These are phyloP conservation scores for Knoxdaviesia proteae DNA, from an alignment of 2,329 filamentous ascomycete species.

Conservation along the genomic window DNA sequence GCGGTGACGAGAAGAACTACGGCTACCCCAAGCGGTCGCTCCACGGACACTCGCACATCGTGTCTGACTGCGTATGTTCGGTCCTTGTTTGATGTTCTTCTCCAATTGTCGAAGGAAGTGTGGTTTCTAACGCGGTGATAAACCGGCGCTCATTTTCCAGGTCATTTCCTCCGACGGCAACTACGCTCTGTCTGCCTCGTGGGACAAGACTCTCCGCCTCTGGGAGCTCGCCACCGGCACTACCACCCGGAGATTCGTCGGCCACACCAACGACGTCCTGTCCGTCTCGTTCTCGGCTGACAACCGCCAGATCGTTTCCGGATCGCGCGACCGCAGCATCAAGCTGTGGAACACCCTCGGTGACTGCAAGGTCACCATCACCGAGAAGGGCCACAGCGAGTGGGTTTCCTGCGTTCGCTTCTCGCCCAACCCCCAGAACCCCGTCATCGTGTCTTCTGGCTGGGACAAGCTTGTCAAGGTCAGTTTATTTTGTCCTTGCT, in stretches of 20 bases:
- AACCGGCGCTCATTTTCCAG: slow-evolving; percentile 21
- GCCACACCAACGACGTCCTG: slow-evolving; percentile 98
- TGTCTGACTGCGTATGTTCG: slow-evolving; percentile 93
- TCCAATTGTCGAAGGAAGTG: background rate
- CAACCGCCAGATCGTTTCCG: slow-evolving; percentile 99
- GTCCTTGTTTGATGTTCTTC: background rate
- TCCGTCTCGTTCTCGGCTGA: slow-evolving; percentile 99
- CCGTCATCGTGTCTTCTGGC: slow-evolving; percentile 92
- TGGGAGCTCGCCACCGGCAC: slow-evolving; percentile 97
- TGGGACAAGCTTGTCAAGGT: slow-evolving; percentile 99
- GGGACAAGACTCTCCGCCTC: slow-evolving; percentile 99
- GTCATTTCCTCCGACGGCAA: slow-evolving; percentile 99
- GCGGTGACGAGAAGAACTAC: slow-evolving; percentile 80
- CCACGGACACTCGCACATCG: slow-evolving; percentile 98
- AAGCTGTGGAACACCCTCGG: slow-evolving; percentile 99
- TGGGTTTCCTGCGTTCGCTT: slow-evolving; percentile 99
- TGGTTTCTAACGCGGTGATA: no score
- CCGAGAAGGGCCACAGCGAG: slow-evolving; percentile 98
- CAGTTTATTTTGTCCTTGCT: slow-evolving; percentile 22
- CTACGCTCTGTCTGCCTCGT: slow-evolving; percentile 95
- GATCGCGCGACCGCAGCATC: slow-evolving; percentile 94
- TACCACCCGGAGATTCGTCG: slow-evolving; percentile 95
- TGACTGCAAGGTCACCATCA: slow-evolving; percentile 99
- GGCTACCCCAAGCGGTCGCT: slow-evolving; percentile 98
- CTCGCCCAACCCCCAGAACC: slow-evolving; percentile 99